Conservation (phyloP, 2,329 filamentous ascomycete genomes). For the Thielaviopsis euricoi region DNA sequence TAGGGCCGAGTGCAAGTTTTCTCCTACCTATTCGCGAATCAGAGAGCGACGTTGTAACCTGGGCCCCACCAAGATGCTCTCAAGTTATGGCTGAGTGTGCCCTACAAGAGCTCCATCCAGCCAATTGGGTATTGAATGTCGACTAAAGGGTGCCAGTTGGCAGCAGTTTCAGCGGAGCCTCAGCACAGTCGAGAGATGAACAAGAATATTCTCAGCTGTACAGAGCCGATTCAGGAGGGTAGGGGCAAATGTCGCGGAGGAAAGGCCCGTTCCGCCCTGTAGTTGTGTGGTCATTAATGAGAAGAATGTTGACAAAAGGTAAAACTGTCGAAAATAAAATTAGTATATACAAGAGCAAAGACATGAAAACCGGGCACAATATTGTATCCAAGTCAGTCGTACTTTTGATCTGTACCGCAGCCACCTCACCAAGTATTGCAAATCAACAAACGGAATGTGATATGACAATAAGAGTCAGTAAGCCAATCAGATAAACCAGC, state of each 20-base stretch:
- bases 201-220: neutral
- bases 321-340: neutral
- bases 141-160: neutral
- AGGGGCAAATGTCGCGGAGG: neutral
- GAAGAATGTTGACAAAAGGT: neutral
- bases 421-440: neutral
- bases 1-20: neutral
- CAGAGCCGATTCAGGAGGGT: neutral
- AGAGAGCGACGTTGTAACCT: neutral
- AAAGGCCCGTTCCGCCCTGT: neutral
- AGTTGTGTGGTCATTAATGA: neutral
- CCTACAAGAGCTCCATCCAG: neutral
- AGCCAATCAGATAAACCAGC: neutral
- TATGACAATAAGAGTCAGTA: neutral
- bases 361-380: too few relatives aligned
- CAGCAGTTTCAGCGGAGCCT: neutral
- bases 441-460: neutral
- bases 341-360: too few relatives aligned
- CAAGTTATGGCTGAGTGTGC: neutral
- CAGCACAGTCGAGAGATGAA: neutral
- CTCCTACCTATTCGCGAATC: neutral
- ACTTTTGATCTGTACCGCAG: neutral
- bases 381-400: neutral
- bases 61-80: neutral
- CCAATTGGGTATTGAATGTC: neutral